Evolutionary conservation across 2,329 filamentous ascomycete genomes (phyloP), one percentile per base, ranked within the genome.

Genomic region (Aspergillus quadrilineatus): DNA sequence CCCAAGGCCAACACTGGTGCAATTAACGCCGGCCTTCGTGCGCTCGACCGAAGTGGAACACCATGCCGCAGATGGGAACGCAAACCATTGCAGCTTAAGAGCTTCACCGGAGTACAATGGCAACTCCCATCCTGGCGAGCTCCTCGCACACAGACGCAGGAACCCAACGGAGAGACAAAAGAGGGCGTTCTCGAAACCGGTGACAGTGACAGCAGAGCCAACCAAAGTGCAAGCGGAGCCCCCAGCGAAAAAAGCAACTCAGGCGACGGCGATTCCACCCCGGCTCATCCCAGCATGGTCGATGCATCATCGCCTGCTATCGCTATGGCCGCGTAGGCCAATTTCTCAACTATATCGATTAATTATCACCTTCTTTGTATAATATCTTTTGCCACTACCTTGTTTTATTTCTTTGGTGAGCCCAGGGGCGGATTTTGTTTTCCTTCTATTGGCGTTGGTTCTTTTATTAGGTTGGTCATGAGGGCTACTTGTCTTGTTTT

Each of bases 1-100:
- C 94, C 94, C 64, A 97, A 97, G 75, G 93, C 93, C 50, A 97
- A 97, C 73, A 90, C 93, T 68, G 94, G 94, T 62, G 93, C 93
- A 58, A 99, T 99, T 81, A 99, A 99, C 71, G 94, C 94, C 53
- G 90, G 91, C 51, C 87, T 99, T 49, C 90, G 94, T 54, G 93
- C 94, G 10, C 89, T 99, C 62, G 94, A 99, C 75, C 88, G 93
- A 59, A 89, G 89, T 6, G 93, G 93, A 64, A 89, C 93, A 69
- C 92, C 94, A 8, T 97, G 92, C 75, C 89, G 93, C 63, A 92
- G 87, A 73, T 99, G 94, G 94, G 82, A 86, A 71, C 90, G 87
- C 73, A 91, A 91, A 61, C 84, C 86, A 55, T 90, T 97, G 71
- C 82, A 81, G 48, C 80, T 97, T 65, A 96, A 96, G 81, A 96